Evolutionary conservation across 768 basidiomycete genomes (phyloP), one percentile per base, ranked within the genome.

Genomic region (Podaxis carcinomalis): DNA sequence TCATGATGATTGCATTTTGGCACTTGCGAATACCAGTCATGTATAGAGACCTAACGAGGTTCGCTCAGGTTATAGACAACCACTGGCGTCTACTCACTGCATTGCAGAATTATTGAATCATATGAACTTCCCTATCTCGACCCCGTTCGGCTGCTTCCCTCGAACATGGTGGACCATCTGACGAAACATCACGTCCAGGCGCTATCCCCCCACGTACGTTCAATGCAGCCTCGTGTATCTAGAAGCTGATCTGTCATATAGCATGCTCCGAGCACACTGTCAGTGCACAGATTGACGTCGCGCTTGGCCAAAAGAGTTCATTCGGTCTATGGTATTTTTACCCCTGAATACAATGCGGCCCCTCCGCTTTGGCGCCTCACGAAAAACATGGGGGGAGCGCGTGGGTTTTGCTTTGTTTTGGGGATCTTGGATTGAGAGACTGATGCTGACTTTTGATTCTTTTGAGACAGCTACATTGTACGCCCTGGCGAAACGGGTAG

Each of bases 121-220:
- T 87, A 90, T 68, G 77, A 85, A 37, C 77, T 97, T 42, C 93
- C 93, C 1, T 95, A 94, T 74, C 78, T 97, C 44, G 89, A 93
- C 65, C 81, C 85, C 35, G 72, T 85, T 35, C 81, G 83, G 35
- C 68, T 83, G 36, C 73, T 96, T 5, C 90, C 93, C 1, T 63
- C 61, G 35, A 76, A 74, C 16, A 83, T 95, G 81, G 78, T 78
- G 1, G 67, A 72, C 42, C 92, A 93, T 74, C 83, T 96, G 54
- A 89, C 88, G 32, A 88, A 87, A 72, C 83, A 90, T 62, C 83
- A 79, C 49, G 74, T 79, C 35, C 81, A 80, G 69, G 85, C 87
- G 27, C 74, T 93, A 64, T 87, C 88, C 50, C 92, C 92, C 51
- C 75, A 77, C 66, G 93, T 56, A 25, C 47, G 19, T 49, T 14